Evolutionary conservation across 2,329 filamentous ascomycete genomes (phyloP).

Genomic region (Tolypocladium tropicale): DNA sequence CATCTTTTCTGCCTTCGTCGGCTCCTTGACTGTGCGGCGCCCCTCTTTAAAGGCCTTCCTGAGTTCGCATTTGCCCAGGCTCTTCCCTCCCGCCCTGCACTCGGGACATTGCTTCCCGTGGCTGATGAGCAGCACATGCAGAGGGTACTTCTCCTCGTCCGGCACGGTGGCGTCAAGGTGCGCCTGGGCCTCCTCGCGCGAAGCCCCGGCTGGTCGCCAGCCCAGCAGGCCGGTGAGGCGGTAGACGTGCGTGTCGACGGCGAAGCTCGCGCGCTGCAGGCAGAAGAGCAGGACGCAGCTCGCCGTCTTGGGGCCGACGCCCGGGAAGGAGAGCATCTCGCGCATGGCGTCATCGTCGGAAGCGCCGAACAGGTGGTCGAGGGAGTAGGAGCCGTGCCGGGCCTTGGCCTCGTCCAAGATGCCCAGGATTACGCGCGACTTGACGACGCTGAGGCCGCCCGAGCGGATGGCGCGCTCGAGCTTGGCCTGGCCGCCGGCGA

Average conservation of each 20-base stretch:
- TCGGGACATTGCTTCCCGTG: constrained; percentile 35
- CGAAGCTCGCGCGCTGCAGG: constrained; percentile 34
- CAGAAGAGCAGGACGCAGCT: constrained; percentile 43
- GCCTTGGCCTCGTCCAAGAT: constrained; percentile 55
- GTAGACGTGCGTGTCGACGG: constrained; percentile 44
- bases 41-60: constrained; percentile 25
- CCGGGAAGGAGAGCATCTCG: constrained; percentile 38
- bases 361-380: constrained; percentile 36
- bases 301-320: constrained; percentile 45
- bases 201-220: constrained; percentile 32
- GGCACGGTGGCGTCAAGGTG: constrained; percentile 39
- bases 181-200: constrained; percentile 35
- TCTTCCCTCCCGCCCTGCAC: constrained; percentile 34
- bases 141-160: constrained; percentile 36
- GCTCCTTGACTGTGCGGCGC: constrained; percentile 10
- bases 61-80: constrained; percentile 26
- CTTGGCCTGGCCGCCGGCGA: constrained; percentile 24
- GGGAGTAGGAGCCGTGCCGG: constrained; percentile 29
- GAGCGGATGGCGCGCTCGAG: constrained; percentile 53
- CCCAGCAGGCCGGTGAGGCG: constrained; percentile 37
- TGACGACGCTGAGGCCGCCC: constrained; percentile 62
- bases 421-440: constrained; percentile 60
- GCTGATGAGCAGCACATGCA: constrained; percentile 38
- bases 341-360: constrained; percentile 36
- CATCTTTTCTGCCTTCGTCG: too few species aligned